phyloP scores from a whole-genome alignment of 106 monocot genomes.

The Apostasia ramifera region DNA sequence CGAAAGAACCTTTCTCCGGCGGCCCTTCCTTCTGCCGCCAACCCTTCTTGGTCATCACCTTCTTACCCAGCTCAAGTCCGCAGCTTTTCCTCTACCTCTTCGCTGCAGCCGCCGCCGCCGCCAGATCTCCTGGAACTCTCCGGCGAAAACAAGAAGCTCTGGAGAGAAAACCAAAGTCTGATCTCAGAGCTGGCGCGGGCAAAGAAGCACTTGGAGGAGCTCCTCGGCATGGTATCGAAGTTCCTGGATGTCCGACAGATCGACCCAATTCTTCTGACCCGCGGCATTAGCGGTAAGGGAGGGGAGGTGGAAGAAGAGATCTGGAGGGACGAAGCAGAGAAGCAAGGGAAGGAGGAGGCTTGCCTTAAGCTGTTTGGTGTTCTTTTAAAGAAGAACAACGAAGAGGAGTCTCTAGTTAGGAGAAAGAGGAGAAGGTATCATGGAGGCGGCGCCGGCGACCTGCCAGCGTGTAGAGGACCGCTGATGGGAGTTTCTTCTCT shows the following conservation, averaged over 20 bases:
- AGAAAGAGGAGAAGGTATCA: conserved; percentile 9
- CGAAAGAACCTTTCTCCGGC: conserved; percentile 19
- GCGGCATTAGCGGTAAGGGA: neutral
- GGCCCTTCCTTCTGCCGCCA: neutral
- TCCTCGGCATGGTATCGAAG: conserved; percentile 39
- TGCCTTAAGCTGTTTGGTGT: conserved; percentile 38
- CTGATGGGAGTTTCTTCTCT: neutral
- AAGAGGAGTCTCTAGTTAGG: neutral
- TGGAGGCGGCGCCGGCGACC: conserved; percentile 4
- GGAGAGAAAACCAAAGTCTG: conserved; percentile 45
- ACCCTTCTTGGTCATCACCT: conserved; percentile 7
- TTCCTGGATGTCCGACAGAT: conserved; percentile 25
- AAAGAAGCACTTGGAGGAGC: conserved; percentile 40
- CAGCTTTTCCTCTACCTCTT: conserved; percentile 31
- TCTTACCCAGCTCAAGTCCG: conserved; percentile 21
- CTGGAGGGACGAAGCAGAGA: neutral
- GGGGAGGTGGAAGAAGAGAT: neutral
- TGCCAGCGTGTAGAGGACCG: neutral
- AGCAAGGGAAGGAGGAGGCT: neutral
- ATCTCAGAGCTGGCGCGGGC: conserved; percentile 39
- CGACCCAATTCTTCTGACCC: conserved; percentile 8
- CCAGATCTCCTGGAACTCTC: conserved; percentile 22
- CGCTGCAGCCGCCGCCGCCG: conserved; percentile 18
- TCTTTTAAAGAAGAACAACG: conserved; percentile 8
- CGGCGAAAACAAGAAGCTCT: conserved; percentile 57